phyloP scores from a whole-genome alignment of 202 grass and related monocot species.

The Cymbopogon flexuosus region DNA sequence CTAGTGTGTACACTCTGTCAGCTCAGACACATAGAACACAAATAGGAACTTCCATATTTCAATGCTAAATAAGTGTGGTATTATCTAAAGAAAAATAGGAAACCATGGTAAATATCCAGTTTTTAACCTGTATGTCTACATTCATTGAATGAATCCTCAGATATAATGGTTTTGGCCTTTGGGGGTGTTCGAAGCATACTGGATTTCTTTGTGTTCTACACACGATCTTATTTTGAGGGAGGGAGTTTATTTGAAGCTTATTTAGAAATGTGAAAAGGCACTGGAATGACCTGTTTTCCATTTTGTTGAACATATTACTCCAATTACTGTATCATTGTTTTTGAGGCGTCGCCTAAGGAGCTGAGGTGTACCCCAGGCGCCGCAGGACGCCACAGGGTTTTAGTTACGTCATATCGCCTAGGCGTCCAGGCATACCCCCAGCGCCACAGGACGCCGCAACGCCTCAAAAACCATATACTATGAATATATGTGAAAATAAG shows the following conservation, averaged over 20 bases:
- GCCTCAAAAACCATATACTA: no score
- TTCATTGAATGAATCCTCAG: not conserved
- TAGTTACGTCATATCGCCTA: no score
- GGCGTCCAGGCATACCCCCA: no score
- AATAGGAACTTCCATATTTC: not conserved
- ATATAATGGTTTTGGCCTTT: not conserved
- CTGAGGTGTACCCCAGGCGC: no score
- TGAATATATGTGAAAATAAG: not conserved
- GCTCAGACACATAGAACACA: not conserved
- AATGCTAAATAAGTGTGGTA: not conserved
- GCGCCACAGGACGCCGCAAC: no score
- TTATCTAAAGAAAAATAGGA: not conserved
- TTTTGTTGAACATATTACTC: not conserved
- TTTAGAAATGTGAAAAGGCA: not conserved
- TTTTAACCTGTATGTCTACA: not conserved
- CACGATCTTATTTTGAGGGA: not conserved
- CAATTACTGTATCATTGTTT: not conserved
- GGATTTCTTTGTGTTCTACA: not conserved
- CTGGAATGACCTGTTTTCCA: not conserved
- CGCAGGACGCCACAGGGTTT: no score
- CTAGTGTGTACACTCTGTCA: not conserved
- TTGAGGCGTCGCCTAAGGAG: no score
- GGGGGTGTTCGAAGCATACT: not conserved
- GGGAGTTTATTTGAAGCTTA: not conserved
- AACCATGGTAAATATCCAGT: not conserved